Evolutionary conservation across 2,329 filamentous ascomycete species (phyloP), one percentile per base, ranked within the genome.

Genomic region (Aphanocladium album): DNA sequence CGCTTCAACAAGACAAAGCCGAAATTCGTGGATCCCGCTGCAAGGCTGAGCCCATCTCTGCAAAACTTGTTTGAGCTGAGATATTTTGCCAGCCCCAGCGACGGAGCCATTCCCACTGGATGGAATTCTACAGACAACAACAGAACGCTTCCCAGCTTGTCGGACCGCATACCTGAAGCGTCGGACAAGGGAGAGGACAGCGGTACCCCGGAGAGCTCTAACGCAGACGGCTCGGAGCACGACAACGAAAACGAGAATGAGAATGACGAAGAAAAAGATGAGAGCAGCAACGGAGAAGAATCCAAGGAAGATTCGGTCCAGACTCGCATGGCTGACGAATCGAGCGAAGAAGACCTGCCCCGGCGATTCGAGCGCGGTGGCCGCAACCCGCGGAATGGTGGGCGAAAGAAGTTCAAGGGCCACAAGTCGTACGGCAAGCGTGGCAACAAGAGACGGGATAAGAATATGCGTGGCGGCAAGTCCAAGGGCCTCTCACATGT

Each of bases 41-140:
- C 72, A 59, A 87, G 84, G 64, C 82, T 98, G 25, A 82, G 84
- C 1, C 76, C 83, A 1, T 75, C 79, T 21, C 78, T 90, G 43
- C 88, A 87, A 69, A 87, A 85, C 61, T 76, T 97, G 17, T 98
- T 98, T 70, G 85, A 89, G 16, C 76, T 96, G 65, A 86, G 86
- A 70, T 89, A 89, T 68, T 85, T 88, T 63, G 72, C 76, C 23
- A 82, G 82, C 57, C 63, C 66, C 9, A 73, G 75, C 1, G 81
- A 81, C 23, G 83, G 86, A 25, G 74, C 80, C 21, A 78, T 96
- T 12, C 88, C 90, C 0, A 87, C 85, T 3, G 90, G 89, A 1
- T 93, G 87, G 83, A 83, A 83, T 23, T 76, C 76, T 2, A 74
- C 89, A 2, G 82, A 86, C 17, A 82, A 87, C 19, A 80, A 79